phyloP scores from a whole-genome alignment of 306 rosid species.

The Acacia crassicarpa region DNA sequence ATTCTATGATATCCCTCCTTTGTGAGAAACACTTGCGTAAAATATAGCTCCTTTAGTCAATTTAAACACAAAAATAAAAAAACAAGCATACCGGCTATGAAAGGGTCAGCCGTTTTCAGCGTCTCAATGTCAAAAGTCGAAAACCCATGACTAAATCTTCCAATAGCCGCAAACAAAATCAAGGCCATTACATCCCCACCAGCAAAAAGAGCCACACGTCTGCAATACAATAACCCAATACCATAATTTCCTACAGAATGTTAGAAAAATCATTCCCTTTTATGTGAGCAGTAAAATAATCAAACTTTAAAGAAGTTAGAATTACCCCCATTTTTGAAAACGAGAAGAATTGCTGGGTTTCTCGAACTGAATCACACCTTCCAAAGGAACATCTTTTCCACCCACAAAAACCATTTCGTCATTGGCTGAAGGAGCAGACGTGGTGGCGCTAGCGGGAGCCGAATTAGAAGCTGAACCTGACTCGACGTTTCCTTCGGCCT shows the following conservation, averaged over 20 bases:
- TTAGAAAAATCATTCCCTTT: not conserved
- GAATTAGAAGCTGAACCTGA: conserved; percentile 44
- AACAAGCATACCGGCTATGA: conserved; percentile 71
- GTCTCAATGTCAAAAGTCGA: conserved; percentile 77
- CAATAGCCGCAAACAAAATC: conserved; percentile 81
- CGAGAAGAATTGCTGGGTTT: conserved; percentile 65
- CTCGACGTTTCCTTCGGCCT: conserved; percentile 55
- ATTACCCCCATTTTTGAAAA: conserved; percentile 85
- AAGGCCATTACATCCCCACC: conserved; percentile 90
- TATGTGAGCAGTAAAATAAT: not conserved
- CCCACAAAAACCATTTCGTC: conserved; percentile 68
- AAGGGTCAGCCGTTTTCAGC: conserved; percentile 85
- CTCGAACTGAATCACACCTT: conserved; percentile 93
- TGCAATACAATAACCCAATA: conserved; percentile 34
- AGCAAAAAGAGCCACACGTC: conserved; percentile 77
- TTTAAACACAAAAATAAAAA: not conserved
- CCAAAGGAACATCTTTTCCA: conserved; percentile 72
- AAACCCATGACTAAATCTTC: conserved; percentile 86
- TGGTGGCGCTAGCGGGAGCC: conserved; percentile 8
- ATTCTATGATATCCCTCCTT: not conserved
- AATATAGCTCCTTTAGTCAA: not conserved
- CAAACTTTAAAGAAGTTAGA: not conserved
- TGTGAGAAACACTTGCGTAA: not conserved
- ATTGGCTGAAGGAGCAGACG: conserved; percentile 38
- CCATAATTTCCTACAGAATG: conserved; percentile 14